Conservation (phyloP, 257 asterid species). For the Anisodus acutangulus region DNA sequence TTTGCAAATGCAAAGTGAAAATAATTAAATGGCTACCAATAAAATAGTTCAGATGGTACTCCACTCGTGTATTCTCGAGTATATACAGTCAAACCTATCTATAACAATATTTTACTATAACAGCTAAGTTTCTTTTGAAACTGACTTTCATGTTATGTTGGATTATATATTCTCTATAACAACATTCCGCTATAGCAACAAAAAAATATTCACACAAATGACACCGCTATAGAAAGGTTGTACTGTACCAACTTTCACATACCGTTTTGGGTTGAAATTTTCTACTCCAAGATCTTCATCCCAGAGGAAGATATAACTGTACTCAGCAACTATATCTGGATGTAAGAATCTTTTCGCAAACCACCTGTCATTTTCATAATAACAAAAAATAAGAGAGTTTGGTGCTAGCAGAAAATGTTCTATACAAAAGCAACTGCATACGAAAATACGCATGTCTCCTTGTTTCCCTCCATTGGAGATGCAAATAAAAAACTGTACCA, state of each 20-base stretch:
- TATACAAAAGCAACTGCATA: not conserved
- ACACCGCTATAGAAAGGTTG: no score
- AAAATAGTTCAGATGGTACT: not conserved
- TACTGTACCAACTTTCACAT: conserved; percentile 28
- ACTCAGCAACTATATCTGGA: conserved; percentile 75
- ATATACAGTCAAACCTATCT: not conserved
- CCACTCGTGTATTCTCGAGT: not conserved
- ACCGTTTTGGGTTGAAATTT: conserved; percentile 70
- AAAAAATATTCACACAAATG: no score
- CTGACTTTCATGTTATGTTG: no score
- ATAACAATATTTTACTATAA: no score
- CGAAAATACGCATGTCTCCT: not conserved
- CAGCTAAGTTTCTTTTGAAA: no score
- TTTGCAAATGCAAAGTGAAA: not conserved
- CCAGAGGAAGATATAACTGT: conserved; percentile 71
- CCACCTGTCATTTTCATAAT: conserved; percentile 60
- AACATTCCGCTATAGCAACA: no score
- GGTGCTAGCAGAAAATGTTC: not conserved
- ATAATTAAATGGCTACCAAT: not conserved
- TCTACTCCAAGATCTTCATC: conserved; percentile 87
- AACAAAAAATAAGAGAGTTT: not conserved
- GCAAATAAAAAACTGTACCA: conserved; percentile 50
- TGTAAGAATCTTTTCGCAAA: conserved; percentile 79
- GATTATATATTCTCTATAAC: no score
- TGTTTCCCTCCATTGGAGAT: not conserved